Conservation (phyloP, 805 yeast species). For the Wickerhamomyces xylosicus region DNA sequence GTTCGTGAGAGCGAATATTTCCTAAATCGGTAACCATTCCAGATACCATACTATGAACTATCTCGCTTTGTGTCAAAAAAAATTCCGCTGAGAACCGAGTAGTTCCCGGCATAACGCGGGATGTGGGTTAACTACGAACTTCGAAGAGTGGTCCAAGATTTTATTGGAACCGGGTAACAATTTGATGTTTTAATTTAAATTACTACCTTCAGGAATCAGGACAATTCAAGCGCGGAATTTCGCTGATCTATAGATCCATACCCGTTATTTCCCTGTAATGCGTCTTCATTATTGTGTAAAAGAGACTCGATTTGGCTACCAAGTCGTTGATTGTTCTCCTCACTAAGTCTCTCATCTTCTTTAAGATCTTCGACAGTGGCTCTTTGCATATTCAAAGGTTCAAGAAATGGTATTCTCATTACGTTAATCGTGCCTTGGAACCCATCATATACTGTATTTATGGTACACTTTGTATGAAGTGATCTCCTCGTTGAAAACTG, state of each 20-base stretch:
- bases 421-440: conserved; percentile 13
- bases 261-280: background rate
- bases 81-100: too few species aligned
- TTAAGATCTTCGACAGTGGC: conserved; percentile 7
- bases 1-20: too few species aligned
- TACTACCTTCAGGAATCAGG: too few species aligned
- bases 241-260: background rate
- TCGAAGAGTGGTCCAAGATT: too few species aligned
- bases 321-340: background rate
- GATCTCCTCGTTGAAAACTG: conserved; percentile 5
- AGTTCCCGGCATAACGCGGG: too few species aligned
- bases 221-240: too few species aligned
- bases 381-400: conserved; percentile 8
- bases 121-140: too few species aligned
- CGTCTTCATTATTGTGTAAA: background rate
- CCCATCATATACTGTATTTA: conserved; percentile 15
- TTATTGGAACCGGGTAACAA: too few species aligned
- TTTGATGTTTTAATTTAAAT: too few species aligned
- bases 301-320: background rate
- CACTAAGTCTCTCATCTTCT: conserved; percentile 8
- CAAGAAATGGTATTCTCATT: conserved; percentile 6
- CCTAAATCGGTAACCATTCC: too few species aligned
- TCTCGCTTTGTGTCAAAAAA: too few species aligned
- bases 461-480: conserved; percentile 15
- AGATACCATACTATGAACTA: too few species aligned